Conservation (phyloP, 2,329 filamentous ascomycete species). For the Colletotrichum tamarilloi region DNA sequence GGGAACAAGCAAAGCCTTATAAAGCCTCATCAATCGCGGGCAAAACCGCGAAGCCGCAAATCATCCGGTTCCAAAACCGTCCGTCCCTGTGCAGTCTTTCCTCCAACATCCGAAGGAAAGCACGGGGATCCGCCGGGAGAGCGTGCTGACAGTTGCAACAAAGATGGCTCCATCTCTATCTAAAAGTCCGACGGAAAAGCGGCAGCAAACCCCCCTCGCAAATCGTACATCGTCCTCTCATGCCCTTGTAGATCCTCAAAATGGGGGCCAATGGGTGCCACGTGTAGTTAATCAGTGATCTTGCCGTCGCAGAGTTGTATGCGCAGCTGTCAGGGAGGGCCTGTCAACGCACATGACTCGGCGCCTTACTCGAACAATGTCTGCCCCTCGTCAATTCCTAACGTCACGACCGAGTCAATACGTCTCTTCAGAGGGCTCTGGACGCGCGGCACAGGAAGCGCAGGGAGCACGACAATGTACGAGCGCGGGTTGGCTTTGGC, state of each 20-base stretch:
- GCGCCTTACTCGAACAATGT: not conserved
- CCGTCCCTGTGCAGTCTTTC: not conserved
- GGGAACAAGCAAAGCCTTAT: not conserved
- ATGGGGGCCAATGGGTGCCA: conserved; percentile 12
- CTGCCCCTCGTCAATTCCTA: not conserved
- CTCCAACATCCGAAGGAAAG: not conserved
- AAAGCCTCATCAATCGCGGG: not conserved
- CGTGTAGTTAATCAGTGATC: conserved; percentile 7
- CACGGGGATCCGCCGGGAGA: not conserved
- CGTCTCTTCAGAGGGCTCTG: not conserved
- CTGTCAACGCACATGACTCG: conserved; percentile 17
- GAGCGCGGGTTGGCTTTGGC: not conserved
- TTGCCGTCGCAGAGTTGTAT: not conserved
- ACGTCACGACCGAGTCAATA: not conserved
- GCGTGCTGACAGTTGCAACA: not conserved
- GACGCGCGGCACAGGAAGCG: not conserved
- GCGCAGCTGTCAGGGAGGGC: not conserved
- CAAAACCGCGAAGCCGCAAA: not conserved
- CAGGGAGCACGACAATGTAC: not conserved
- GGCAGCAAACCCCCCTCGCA: not conserved
- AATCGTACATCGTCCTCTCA: not conserved
- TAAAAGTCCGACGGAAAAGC: not conserved
- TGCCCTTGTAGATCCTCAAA: not conserved
- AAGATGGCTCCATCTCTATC: not conserved
- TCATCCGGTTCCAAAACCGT: no score